Evolutionary conservation across 2,329 filamentous ascomycete species (phyloP).

Genomic region (Fusarium sp.): DNA sequence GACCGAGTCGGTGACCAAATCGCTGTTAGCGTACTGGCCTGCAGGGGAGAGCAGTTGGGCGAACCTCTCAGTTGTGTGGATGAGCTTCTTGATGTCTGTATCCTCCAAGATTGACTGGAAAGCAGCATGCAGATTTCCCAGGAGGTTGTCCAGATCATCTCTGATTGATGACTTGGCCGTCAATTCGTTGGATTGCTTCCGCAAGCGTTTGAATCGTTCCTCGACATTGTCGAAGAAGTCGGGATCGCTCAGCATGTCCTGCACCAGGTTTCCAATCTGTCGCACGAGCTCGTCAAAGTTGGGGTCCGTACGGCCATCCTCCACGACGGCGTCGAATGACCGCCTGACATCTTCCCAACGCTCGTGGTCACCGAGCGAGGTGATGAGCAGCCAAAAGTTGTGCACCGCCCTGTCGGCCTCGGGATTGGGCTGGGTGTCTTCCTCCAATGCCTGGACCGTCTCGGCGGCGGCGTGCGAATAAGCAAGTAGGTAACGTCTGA

Average conservation of each 20-base stretch:
- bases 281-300: conserved; percentile 84
- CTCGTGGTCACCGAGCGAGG: conserved; percentile 79
- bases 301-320: conserved; percentile 80
- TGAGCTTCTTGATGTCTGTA: conserved; percentile 75
- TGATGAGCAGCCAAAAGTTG: conserved; percentile 85
- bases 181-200: conserved; percentile 70
- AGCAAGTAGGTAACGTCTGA: conserved; percentile 81
- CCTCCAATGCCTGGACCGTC: conserved; percentile 73
- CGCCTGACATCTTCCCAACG: conserved; percentile 82
- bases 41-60: conserved; percentile 76
- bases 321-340: conserved; percentile 76
- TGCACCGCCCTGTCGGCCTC: conserved; percentile 80
- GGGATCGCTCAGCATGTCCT: conserved; percentile 87
- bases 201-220: conserved; percentile 62
- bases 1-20: conserved; percentile 79
- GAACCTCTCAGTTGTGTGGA: conserved; percentile 75
- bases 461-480: conserved; percentile 82
- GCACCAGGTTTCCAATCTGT: conserved; percentile 78
- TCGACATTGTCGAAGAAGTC: conserved; percentile 84
- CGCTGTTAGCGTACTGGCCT: conserved; percentile 73
- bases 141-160: conserved; percentile 78
- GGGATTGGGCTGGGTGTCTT: conserved; percentile 78
- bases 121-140: conserved; percentile 76
- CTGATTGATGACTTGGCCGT: conserved; percentile 75
- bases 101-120: conserved; percentile 78